Base-by-base conservation (phyloP, 305 asterid genomes). In the Fraxinus greggii region DNA sequence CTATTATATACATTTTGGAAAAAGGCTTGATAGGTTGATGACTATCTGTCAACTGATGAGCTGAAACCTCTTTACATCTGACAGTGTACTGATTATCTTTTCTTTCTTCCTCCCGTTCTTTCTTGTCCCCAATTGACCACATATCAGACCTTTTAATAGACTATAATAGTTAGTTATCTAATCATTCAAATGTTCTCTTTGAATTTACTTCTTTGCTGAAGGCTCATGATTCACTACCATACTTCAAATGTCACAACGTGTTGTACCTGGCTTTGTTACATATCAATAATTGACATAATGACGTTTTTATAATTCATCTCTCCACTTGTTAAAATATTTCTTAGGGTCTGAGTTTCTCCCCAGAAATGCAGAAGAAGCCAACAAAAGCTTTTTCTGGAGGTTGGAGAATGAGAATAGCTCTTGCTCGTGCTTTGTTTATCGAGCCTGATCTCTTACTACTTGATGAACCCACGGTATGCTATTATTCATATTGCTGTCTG, bases 351-450 rank as follows among this genome's bases (percentile, higher is more conserved):
- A 96, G 99, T 82, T 96, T 96, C 91, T 12, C 95, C 67, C 82
- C 97, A 23, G 99, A 96, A 80, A 96, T 96, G 98, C 99, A 96
- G 87, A 90, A 87, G 84, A 91, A 75, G 84, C 90, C 98, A 6
- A 96, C 98, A 12, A 94, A 90, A 88, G 88, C 98, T 77, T 96
- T 96, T 86, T 96, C 99, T 85, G 99, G 99, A 86, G 99, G 99
- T 86, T 96, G 99, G 99, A 87, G 99, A 81, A 96, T 96, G 99
- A 93, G 98, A 90, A 87, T 96, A 81, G 99, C 99, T 19, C 98
- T 96, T 86, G 98, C 99, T 56, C 95, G 98, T 74, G 99, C 99
- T 80, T 84, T 96, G 90, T 96, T 96, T 85, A 92, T 96, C 82
- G 99, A 94, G 89, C 98, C 99, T 82, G 99, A 96, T 86, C 78